These are phyloP conservation scores for Cardiosporidium cionae DNA, from an alignment of 169 alveolate species.

Conservation along the genomic window DNA sequence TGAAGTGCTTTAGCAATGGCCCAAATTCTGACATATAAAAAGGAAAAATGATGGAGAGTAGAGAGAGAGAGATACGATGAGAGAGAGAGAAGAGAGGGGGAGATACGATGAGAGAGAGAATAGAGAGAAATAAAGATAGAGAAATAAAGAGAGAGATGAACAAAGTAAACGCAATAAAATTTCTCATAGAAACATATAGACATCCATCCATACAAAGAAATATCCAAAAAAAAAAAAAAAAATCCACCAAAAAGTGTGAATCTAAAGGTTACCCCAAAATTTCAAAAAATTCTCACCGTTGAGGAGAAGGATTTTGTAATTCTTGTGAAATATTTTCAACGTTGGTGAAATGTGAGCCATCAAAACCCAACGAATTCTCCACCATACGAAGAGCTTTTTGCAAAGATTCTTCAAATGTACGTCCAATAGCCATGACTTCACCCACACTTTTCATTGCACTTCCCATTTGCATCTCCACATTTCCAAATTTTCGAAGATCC, in stretches of 20 bases:
- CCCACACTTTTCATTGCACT: conserved; percentile 80
- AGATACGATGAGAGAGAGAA: background rate
- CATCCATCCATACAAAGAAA: too few relatives aligned
- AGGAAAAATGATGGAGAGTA: background rate
- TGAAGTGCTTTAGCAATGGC: conserved; percentile 75
- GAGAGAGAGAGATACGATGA: background rate
- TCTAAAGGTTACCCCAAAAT: too few relatives aligned
- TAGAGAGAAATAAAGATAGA: background rate
- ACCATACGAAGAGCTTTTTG: conserved; percentile 74
- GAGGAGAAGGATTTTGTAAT: conserved; percentile 13
- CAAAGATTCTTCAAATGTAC: conserved; percentile 78
- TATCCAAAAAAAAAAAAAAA: too few relatives aligned
- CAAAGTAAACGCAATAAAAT: too few relatives aligned
- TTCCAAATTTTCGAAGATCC: conserved; percentile 73
- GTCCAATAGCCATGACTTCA: conserved; percentile 79
- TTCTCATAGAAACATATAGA: too few relatives aligned
- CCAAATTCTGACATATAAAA: conserved; percentile 27
- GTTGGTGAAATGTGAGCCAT: background rate
- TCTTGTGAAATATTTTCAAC: conserved; percentile 6
- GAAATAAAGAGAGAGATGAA: too few relatives aligned
- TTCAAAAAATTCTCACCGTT: background rate
- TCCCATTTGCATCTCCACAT: conserved; percentile 61
- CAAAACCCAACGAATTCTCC: background rate
- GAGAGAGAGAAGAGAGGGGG: background rate
- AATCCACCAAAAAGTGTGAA: too few relatives aligned